phyloP scores from a whole-genome alignment of 2,329 filamentous ascomycete species.

The Thielaviopsis euricoi region DNA sequence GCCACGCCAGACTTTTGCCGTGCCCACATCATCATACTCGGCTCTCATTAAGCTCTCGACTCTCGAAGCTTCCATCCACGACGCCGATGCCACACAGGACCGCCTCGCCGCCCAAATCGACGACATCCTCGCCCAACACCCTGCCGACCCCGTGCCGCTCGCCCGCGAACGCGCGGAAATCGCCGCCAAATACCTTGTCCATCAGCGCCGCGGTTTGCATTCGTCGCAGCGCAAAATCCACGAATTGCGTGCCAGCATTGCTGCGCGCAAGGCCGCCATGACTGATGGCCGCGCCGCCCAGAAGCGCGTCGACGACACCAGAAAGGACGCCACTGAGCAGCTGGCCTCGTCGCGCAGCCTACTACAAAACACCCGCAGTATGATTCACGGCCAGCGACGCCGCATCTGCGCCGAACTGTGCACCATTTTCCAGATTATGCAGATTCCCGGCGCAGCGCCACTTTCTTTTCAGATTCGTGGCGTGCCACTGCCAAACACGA shows the following conservation, averaged over 20 bases:
- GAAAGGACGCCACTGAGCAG: constrained; percentile 43
- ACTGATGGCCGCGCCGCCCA: constrained; percentile 43
- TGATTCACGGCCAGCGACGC: constrained; percentile 69
- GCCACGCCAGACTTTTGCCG: constrained; percentile 33
- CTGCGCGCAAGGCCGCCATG: constrained; percentile 51
- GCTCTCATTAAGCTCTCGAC: constrained; percentile 77
- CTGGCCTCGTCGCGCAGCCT: constrained; percentile 39
- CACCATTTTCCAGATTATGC: constrained; percentile 65
- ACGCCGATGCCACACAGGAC: constrained; percentile 64
- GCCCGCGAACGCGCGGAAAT: constrained; percentile 33
- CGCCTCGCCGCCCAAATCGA: constrained; percentile 67
- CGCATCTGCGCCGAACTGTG: constrained; percentile 75
- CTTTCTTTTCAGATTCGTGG: constrained; percentile 73
- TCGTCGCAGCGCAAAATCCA: constrained; percentile 44
- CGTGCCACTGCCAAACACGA: constrained; percentile 67
- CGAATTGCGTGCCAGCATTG: constrained; percentile 51
- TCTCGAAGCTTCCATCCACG: constrained; percentile 78
- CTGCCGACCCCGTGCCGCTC: constrained; percentile 26
- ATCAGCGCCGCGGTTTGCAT: constrained; percentile 50
- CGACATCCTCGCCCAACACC: constrained; percentile 28
- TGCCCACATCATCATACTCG: constrained; percentile 66
- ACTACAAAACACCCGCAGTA: constrained; percentile 40
- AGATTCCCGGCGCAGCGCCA: constrained; percentile 36
- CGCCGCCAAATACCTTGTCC: constrained; percentile 36
- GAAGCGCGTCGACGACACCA: constrained; percentile 38